A percentile compares a stretch with the other conserved stretches of the same genome.
These are phyloP conservation scores for Ganoderma sinense DNA, from an alignment of 1,284 basidiomycete species.

Conservation along the genomic window DNA sequence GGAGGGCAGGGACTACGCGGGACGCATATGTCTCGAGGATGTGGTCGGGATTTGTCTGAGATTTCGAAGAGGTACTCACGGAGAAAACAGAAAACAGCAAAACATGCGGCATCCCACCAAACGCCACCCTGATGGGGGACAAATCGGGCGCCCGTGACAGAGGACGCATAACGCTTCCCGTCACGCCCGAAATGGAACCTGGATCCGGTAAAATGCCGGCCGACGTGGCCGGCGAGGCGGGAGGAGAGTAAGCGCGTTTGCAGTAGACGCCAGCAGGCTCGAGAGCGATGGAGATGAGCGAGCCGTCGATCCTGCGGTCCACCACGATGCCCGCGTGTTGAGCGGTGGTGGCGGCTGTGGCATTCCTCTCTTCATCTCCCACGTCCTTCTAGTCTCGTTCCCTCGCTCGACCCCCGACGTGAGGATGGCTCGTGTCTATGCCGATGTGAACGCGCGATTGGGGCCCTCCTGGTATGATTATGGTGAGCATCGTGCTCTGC, in stretches of 20 bases:
- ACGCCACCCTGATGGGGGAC: conserved; percentile 14
- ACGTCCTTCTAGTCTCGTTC: background rate
- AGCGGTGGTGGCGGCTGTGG: conserved; percentile 19
- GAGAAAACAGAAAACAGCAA: background rate
- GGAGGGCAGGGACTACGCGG: background rate
- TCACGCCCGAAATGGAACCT: background rate
- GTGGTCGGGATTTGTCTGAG: background rate
- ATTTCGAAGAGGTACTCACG: background rate
- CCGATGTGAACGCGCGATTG: conserved; percentile 73
- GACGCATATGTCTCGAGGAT: background rate
- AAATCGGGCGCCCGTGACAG: conserved; percentile 20
- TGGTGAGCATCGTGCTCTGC: conserved; percentile 50
- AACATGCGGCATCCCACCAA: conserved; percentile 2
- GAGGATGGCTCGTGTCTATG: conserved; percentile 66
- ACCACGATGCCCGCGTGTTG: conserved; percentile 30
- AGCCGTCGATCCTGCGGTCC: conserved; percentile 22
- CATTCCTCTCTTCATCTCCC: conserved; percentile 15
- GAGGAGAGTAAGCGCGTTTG: background rate
- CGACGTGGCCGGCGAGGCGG: background rate
- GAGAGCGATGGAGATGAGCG: conserved; percentile 14
- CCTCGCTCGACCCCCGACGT: background rate
- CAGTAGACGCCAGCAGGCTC: conserved; percentile 3
- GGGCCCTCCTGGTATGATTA: conserved; percentile 86
- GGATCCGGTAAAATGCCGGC: conserved; percentile 1
- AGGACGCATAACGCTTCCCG: background rate